Evolutionary conservation across 2,329 filamentous ascomycete species (phyloP).

Genomic region (Aspergillus sp.): DNA sequence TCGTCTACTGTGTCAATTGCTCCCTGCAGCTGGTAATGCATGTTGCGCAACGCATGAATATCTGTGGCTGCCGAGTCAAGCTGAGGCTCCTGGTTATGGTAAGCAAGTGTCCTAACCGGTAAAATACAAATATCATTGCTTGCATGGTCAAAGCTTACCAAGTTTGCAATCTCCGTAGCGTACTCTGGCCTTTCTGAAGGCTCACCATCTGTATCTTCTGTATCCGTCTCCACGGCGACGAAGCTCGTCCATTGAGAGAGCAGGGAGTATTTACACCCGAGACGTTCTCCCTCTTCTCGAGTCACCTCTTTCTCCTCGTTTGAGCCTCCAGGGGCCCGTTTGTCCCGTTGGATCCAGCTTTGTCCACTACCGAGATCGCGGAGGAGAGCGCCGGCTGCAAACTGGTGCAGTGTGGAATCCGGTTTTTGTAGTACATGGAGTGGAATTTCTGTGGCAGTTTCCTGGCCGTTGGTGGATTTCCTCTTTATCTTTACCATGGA

Average conservation of each 20-base stretch:
- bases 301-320: background rate
- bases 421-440: background rate
- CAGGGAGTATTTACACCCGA: background rate
- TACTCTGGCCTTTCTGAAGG: background rate
- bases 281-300: background rate
- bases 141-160: no score
- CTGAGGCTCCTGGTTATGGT: no score
- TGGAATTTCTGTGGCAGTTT: background rate
- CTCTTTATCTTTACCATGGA: background rate
- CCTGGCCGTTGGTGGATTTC: background rate
- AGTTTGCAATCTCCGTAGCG: background rate
- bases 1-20: no score
- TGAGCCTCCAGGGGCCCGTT: rapidly evolving
- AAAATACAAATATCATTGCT: no score
- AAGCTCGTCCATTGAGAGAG: background rate
- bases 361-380: background rate
- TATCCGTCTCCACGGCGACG: background rate
- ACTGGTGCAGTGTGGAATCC: background rate
- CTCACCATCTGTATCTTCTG: background rate
- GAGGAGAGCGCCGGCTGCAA: background rate
- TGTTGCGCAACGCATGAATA: no score
- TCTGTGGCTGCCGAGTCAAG: no score
- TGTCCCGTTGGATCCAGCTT: background rate
- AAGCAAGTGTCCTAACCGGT: no score
- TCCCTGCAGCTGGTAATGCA: no score